A percentile compares a stretch with the other conserved stretches of the same genome.
These are phyloP conservation scores for Lentinula sp. DNA, from an alignment of 768 basidiomycete genomes.

Conservation along the genomic window DNA sequence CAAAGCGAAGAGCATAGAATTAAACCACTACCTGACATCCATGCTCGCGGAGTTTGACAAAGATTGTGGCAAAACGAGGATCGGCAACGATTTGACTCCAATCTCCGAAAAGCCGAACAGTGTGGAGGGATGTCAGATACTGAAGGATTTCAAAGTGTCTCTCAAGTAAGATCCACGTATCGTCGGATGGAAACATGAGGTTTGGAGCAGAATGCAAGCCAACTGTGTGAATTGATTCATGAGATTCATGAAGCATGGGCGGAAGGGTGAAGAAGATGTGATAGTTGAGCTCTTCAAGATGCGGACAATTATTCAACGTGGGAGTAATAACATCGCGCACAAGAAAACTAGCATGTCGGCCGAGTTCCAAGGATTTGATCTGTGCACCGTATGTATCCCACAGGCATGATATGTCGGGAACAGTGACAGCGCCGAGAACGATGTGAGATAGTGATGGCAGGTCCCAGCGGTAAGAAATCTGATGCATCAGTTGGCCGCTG, in stretches of 20 bases:
- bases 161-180: constrained; percentile 34
- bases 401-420: constrained; percentile 32
- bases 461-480: constrained; percentile 39
- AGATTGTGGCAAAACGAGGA: constrained; percentile 26
- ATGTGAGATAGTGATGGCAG: constrained; percentile 48
- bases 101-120: constrained; percentile 44
- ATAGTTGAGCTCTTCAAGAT: constrained; percentile 49
- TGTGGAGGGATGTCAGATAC: constrained; percentile 38
- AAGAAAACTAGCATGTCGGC: constrained; percentile 48
- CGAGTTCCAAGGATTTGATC: constrained; percentile 51
- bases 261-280: constrained; percentile 42
- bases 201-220: constrained; percentile 49
- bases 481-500: constrained; percentile 44
- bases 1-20: background rate
- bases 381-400: constrained; percentile 47
- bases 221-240: constrained; percentile 33
- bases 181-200: constrained; percentile 27
- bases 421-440: constrained; percentile 42
- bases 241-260: constrained; percentile 15
- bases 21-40: constrained; percentile 20
- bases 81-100: constrained; percentile 38
- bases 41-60: constrained; percentile 23
- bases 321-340: constrained; percentile 39
- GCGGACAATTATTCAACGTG: constrained; percentile 40
- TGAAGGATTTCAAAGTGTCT: constrained; percentile 41